Conservation (phyloP, 2,329 filamentous ascomycete genomes). For the Ambrosiella cleistominuta region DNA sequence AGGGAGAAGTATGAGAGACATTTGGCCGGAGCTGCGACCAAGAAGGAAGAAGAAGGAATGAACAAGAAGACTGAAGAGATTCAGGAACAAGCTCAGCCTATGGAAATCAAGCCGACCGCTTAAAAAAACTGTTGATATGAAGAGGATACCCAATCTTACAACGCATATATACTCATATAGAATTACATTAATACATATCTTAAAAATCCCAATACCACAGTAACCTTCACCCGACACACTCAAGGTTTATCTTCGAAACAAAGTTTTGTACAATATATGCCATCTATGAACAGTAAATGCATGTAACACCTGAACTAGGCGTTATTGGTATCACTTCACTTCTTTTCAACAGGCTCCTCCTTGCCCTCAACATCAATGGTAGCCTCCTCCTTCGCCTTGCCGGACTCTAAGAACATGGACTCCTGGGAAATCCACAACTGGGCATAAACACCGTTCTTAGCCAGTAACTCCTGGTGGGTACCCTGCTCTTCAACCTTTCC, state of each 20-base stretch:
- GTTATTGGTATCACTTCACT: background rate
- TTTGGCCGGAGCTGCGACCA: background rate
- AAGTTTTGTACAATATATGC: background rate
- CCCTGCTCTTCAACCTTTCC: conserved; percentile 78
- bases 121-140: background rate
- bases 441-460: conserved; percentile 62
- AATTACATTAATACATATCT: no score
- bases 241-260: background rate
- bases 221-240: no score
- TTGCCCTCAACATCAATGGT: background rate
- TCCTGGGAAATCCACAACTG: conserved; percentile 75
- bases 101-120: background rate
- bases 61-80: background rate
- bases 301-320: background rate
- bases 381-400: background rate
- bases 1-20: conserved; percentile 6
- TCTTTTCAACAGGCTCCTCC: conserved; percentile 5
- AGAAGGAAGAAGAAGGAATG: background rate
- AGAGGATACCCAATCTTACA: background rate
- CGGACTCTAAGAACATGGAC: conserved; percentile 27
- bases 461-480: conserved; percentile 70
- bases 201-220: no score
- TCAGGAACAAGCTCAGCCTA: background rate
- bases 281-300: background rate
- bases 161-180: background rate